A percentile compares a stretch with the other conserved stretches of the same genome.
Conservation (phyloP, 495 filamentous ascomycete genomes). For the Daldinia childiae region DNA sequence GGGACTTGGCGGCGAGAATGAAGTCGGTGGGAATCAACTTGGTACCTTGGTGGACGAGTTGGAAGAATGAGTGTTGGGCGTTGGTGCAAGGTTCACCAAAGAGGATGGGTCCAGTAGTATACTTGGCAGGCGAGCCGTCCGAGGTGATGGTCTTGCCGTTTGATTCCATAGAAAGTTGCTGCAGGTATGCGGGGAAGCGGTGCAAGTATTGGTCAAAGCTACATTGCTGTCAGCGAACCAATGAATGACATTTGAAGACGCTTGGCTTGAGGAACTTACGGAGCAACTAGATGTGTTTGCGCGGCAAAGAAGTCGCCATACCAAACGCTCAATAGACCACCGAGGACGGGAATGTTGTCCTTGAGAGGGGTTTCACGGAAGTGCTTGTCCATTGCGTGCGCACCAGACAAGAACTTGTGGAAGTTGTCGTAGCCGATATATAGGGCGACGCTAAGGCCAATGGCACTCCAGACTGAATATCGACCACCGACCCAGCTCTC, state of each 20-base stretch:
- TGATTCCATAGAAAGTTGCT: conserved; percentile 99
- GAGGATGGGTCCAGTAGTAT: conserved; percentile 91
- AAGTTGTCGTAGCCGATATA: conserved; percentile 98
- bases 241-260: background rate
- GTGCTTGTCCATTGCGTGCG: conserved; percentile 98
- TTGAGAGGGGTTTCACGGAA: conserved; percentile 90
- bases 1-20: conserved; percentile 92
- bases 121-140: conserved; percentile 89
- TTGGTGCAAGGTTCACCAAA: conserved; percentile 99
- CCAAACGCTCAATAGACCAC: conserved; percentile 94
- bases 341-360: conserved; percentile 93
- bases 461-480: conserved; percentile 98
- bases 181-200: conserved; percentile 98
- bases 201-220: conserved; percentile 98
- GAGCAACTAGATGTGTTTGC: conserved; percentile 95
- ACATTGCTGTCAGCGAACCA: conserved; percentile 29
- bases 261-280: conserved; percentile 58
- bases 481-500: conserved; percentile 97
- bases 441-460: conserved; percentile 90
- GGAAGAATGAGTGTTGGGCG: conserved; percentile 99
- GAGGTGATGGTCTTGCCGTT: conserved; percentile 98
- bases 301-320: conserved; percentile 99
- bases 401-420: conserved; percentile 93
- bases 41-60: conserved; percentile 97
- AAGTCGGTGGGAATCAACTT: conserved; percentile 99